Percentiles rank a stretch among this genome's conserved stretches.
These are phyloP conservation scores for Epichloe sylvatica DNA, from an alignment of 2,329 filamentous ascomycete genomes.

Conservation along the genomic window DNA sequence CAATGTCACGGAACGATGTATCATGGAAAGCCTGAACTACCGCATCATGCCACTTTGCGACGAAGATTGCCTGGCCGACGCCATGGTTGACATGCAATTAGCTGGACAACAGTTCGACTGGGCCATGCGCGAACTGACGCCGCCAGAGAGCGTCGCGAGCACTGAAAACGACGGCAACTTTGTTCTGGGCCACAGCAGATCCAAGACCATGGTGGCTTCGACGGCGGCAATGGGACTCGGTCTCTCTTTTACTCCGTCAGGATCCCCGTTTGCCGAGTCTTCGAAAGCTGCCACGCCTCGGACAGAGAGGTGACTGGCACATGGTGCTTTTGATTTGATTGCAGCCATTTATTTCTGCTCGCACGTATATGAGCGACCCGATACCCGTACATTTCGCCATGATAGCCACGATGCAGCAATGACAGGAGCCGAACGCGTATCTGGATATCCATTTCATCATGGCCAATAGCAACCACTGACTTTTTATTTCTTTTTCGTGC, in stretches of 20 bases:
- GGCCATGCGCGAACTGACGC: slow-evolving; percentile 15
- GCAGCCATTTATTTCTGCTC: not conserved
- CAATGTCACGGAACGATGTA: slow-evolving; percentile 48
- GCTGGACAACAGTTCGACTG: slow-evolving; percentile 27
- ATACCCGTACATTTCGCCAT: not conserved
- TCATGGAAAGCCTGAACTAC: slow-evolving; percentile 51
- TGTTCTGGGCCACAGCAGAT: slow-evolving; percentile 20
- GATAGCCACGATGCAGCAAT: not conserved
- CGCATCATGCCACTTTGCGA: slow-evolving; percentile 48
- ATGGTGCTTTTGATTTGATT: not conserved
- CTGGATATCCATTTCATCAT: not conserved
- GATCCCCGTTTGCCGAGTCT: no score
- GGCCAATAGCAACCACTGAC: not conserved
- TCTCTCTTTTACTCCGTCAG: slow-evolving; percentile 15
- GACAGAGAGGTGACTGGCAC: no score
- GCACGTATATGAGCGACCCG: not conserved
- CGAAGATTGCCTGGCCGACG: slow-evolving; percentile 41
- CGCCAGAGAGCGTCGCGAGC: slow-evolving; percentile 16
- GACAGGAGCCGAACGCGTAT: not conserved
- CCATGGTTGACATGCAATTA: slow-evolving; percentile 49
- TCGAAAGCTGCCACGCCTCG: no score
- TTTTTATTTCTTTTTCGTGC: not conserved
- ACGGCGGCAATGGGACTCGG: slow-evolving; percentile 11
- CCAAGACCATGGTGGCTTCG: slow-evolving; percentile 18
- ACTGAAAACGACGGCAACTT: slow-evolving; percentile 15